A percentile compares a stretch with the other conserved stretches of the same genome.
phyloP scores from a whole-genome alignment of 1,284 basidiomycete species.

The Moniliella sp. region DNA sequence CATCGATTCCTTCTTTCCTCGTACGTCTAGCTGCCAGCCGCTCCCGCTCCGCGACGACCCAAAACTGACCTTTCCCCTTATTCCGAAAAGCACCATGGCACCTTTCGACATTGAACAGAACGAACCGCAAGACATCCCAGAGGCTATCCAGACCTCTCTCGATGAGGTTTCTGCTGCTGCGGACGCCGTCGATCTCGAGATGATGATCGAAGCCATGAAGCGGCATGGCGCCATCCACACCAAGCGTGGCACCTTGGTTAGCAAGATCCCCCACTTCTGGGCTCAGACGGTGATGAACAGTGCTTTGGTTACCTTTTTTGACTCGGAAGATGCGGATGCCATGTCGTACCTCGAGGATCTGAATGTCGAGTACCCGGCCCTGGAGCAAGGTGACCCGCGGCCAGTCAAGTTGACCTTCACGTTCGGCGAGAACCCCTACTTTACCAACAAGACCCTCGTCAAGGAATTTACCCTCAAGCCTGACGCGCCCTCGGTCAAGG shows the following conservation, averaged over 20 bases:
- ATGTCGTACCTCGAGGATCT: conserved; percentile 19
- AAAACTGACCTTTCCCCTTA: too few relatives aligned
- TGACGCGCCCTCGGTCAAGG: conserved; percentile 12
- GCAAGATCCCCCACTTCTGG: conserved; percentile 23
- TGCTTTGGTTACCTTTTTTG: neutral
- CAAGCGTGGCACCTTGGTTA: conserved; percentile 20
- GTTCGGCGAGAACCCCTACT: too few relatives aligned
- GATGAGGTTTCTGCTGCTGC: too few relatives aligned
- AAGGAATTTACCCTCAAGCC: conserved; percentile 21
- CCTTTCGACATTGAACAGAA: too few relatives aligned
- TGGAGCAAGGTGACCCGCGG: conserved; percentile 20
- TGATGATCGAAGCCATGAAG: too few relatives aligned
- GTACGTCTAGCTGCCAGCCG: too few relatives aligned
- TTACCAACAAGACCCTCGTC: conserved; percentile 25
- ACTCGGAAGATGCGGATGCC: conserved; percentile 15
- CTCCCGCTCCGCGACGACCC: too few relatives aligned
- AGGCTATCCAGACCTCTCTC: too few relatives aligned
- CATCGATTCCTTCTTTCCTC: too few relatives aligned
- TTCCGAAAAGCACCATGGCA: too few relatives aligned
- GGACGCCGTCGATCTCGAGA: conserved; percentile 17
- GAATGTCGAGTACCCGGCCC: conserved; percentile 15
- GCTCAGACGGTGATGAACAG: conserved; percentile 13
- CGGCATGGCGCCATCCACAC: conserved; percentile 21
- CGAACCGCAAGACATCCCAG: too few relatives aligned
- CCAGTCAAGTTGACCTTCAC: conserved; percentile 19